Percentiles rank a stretch among this genome's conserved stretches.
Conservation (phyloP, 1,284 basidiomycete species). For the Hemileccinum hortonii region DNA sequence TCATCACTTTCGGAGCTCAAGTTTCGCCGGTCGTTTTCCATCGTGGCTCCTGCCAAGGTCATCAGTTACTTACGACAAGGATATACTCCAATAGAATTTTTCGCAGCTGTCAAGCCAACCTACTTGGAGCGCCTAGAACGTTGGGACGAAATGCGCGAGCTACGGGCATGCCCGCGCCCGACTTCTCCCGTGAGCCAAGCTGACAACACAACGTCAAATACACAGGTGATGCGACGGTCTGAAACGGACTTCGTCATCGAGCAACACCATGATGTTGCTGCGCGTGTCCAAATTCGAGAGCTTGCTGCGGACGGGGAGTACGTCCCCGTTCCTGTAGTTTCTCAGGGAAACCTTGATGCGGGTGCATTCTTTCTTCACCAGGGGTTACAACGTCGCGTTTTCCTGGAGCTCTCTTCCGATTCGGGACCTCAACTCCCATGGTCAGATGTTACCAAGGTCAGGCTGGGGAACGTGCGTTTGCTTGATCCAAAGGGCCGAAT, state of each 20-base stretch:
- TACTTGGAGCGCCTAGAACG: conserved; percentile 87
- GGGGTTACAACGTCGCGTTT: conserved; percentile 85
- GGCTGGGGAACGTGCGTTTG: conserved; percentile 79
- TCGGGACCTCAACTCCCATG: conserved; percentile 89
- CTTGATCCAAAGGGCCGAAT: conserved; percentile 83
- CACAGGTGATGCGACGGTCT: conserved; percentile 81
- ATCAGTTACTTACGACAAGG: conserved; percentile 69
- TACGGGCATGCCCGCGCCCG: conserved; percentile 43
- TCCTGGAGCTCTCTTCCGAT: conserved; percentile 78
- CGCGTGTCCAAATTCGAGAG: conserved; percentile 85
- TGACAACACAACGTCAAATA: conserved; percentile 38
- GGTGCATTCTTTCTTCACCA: conserved; percentile 90
- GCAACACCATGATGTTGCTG: conserved; percentile 86
- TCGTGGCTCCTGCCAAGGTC: conserved; percentile 74
- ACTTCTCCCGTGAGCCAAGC: conserved; percentile 33
- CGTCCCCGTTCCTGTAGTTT: conserved; percentile 78
- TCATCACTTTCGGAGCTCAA: conserved; percentile 74
- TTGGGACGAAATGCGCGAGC: conserved; percentile 87
- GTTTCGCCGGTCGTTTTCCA: conserved; percentile 77
- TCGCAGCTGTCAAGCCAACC: conserved; percentile 74
- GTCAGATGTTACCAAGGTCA: conserved; percentile 75
- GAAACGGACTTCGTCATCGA: conserved; percentile 91
- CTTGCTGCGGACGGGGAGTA: conserved; percentile 85
- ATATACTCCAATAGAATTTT: conserved; percentile 86
- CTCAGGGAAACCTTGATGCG: conserved; percentile 75